These are phyloP conservation scores for Suhomyces tanzawaensis DNA, from an alignment of 805 yeast genomes.

Conservation along the genomic window DNA sequence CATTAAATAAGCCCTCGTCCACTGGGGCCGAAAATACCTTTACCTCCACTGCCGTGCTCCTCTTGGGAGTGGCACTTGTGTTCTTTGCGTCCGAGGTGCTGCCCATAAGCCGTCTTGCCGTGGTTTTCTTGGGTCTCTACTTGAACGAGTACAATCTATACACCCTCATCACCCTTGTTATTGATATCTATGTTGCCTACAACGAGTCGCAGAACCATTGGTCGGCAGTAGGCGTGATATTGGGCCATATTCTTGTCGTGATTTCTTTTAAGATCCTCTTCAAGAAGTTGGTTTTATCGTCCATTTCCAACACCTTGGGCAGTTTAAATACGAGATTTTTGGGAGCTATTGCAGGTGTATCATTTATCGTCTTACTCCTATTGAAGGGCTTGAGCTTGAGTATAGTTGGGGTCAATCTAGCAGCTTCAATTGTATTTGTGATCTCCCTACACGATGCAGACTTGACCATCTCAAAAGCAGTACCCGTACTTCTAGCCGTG, in stretches of 20 bases:
- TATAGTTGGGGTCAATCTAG: conserved; percentile 24
- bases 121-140: conserved; percentile 28
- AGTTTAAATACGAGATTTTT: conserved; percentile 4
- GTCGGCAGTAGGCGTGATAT: conserved; percentile 7
- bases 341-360: conserved; percentile 1
- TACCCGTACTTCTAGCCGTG: conserved; percentile 17
- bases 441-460: conserved; percentile 24
- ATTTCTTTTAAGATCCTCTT: conserved; percentile 13
- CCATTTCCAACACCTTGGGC: conserved; percentile 9
- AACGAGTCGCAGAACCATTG: conserved; percentile 7
- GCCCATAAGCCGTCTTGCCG: conserved; percentile 24
- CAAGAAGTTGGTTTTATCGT: conserved; percentile 8
- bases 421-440: conserved; percentile 23
- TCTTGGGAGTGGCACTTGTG: conserved; percentile 20
- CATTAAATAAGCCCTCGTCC: not conserved
- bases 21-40: conserved; percentile 1
- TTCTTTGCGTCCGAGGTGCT: conserved; percentile 22
- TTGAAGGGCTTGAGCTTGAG: conserved; percentile 12
- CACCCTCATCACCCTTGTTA: conserved; percentile 26
- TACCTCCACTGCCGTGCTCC: conserved; percentile 11
- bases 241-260: conserved; percentile 20
- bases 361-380: conserved; percentile 5
- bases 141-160: conserved; percentile 29
- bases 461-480: conserved; percentile 13
- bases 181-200: conserved; percentile 21